Percentiles rank a stretch among this genome's conserved stretches.
Evolutionary conservation across 2,329 filamentous ascomycete genomes (phyloP).

Genomic region (Claviceps purpurea): DNA sequence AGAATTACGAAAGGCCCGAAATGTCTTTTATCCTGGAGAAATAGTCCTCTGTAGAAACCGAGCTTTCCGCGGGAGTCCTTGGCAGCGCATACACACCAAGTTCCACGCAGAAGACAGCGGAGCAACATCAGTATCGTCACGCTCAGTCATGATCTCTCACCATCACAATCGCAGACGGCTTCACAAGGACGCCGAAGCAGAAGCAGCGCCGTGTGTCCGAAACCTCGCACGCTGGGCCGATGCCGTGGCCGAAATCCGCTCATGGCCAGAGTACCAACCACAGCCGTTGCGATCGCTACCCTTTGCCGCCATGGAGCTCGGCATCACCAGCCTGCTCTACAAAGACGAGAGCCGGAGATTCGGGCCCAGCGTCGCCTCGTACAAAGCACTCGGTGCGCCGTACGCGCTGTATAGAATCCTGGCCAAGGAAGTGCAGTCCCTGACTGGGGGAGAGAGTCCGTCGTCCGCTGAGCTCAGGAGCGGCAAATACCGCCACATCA

Average conservation of each 20-base stretch:
- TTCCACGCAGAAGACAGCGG: background rate
- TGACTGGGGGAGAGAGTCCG: background rate
- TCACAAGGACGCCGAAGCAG: background rate
- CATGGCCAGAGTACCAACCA: conserved; percentile 8
- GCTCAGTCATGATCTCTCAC: background rate
- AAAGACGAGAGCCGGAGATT: conserved; percentile 10
- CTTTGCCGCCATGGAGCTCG: conserved; percentile 3
- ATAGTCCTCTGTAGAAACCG: background rate
- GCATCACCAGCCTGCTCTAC: conserved; percentile 4
- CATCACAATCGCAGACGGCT: background rate
- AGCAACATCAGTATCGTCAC: background rate
- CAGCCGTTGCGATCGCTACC: conserved; percentile 7
- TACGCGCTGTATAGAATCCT: conserved; percentile 9
- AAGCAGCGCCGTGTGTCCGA: conserved; percentile 3
- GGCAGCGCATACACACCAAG: background rate
- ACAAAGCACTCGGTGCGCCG: conserved; percentile 9
- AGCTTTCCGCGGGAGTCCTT: background rate
- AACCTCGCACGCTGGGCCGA: conserved; percentile 7
- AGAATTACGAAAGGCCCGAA: too few species aligned
- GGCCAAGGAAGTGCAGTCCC: conserved; percentile 2
- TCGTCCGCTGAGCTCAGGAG: conserved; percentile 5
- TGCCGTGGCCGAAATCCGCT: conserved; percentile 6
- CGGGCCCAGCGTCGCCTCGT: conserved; percentile 5
- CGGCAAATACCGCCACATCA: conserved; percentile 6
- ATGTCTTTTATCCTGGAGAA: too few species aligned